phyloP scores from a whole-genome alignment of 2,329 filamentous ascomycete species.

The Aspergillus fumigatus region DNA sequence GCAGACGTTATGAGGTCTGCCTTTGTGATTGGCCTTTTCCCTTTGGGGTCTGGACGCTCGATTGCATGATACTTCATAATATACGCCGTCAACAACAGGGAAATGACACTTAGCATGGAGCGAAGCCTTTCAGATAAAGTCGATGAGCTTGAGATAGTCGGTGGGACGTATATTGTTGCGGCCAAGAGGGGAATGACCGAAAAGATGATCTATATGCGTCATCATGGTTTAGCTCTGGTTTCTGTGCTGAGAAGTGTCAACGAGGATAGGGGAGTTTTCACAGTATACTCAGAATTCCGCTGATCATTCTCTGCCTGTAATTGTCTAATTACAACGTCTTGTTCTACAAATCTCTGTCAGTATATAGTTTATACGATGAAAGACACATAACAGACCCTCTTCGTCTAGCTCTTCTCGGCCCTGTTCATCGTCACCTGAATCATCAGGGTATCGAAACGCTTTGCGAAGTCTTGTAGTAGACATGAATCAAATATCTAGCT shows the following conservation, averaged over 20 bases:
- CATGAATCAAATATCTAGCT: constrained; percentile 28
- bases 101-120: constrained; percentile 31
- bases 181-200: constrained; percentile 34
- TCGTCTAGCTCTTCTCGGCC: constrained; percentile 66
- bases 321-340: constrained; percentile 38
- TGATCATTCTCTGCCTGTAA: constrained; percentile 34
- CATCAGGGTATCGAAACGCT: constrained; percentile 70
- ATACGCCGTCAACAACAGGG: constrained; percentile 35
- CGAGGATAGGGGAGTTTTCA: constrained; percentile 16
- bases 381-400: constrained; percentile 54
- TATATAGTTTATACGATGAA: background rate
- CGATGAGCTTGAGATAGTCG: constrained; percentile 21
- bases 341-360: constrained; percentile 27
- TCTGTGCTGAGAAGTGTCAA: background rate
- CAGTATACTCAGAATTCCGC: constrained; percentile 38
- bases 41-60: constrained; percentile 24
- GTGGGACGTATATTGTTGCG: constrained; percentile 27
- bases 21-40: constrained; percentile 23
- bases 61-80: constrained; percentile 31
- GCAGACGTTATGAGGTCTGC: constrained; percentile 17
- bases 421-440: constrained; percentile 52
- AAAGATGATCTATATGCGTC: constrained; percentile 28
- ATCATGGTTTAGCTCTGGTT: background rate
- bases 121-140: constrained; percentile 20
- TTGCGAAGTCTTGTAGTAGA: constrained; percentile 63